phyloP scores from a whole-genome alignment of 2,329 filamentous ascomycete genomes.

The Fusarium palustre region DNA sequence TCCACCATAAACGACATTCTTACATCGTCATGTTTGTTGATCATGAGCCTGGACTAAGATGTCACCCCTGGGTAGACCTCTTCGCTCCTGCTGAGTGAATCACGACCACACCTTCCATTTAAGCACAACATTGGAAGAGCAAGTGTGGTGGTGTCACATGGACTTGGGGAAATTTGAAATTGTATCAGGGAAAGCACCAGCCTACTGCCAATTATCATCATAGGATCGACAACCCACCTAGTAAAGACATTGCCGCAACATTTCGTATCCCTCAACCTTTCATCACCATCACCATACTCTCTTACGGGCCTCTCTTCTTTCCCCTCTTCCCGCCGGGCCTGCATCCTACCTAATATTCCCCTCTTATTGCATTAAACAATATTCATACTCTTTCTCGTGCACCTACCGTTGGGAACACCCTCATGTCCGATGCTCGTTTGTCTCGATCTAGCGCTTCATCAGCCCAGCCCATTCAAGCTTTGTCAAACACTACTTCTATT shows the following conservation, averaged over 20 bases:
- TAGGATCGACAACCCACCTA: not conserved
- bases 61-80: not conserved
- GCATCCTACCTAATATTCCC: slow-evolving; percentile 26
- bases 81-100: not conserved
- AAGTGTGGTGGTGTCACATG: not conserved
- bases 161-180: not conserved
- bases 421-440: slow-evolving; percentile 24
- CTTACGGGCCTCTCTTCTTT: slow-evolving; percentile 4
- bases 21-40: slow-evolving; percentile 11
- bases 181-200: not conserved
- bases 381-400: slow-evolving; percentile 5
- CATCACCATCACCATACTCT: slow-evolving; percentile 11
- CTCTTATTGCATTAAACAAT: slow-evolving; percentile 7
- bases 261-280: slow-evolving; percentile 4
- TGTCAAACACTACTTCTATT: not conserved
- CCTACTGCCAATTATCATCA: not conserved
- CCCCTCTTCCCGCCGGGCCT: not conserved
- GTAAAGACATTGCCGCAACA: not conserved
- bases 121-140: not conserved
- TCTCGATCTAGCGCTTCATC: slow-evolving; percentile 12
- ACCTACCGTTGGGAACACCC: slow-evolving; percentile 13
- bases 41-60: slow-evolving; percentile 1
- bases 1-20: not conserved
- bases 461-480: not conserved
- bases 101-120: not conserved